A percentile compares a stretch with the other conserved stretches of the same genome.
Conservation (phyloP, 1,139 yeast species). For the Blastobotrys capitulatus region DNA sequence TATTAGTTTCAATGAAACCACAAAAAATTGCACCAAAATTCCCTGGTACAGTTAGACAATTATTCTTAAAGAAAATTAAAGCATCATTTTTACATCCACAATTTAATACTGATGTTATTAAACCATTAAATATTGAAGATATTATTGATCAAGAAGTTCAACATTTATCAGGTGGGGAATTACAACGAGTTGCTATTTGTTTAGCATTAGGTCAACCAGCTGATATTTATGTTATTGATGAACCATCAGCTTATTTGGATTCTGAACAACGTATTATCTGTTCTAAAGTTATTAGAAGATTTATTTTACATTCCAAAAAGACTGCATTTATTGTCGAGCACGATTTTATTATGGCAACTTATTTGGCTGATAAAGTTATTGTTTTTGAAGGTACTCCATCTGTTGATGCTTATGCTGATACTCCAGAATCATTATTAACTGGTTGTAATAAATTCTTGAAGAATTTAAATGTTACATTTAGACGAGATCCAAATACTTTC, state of each 20-base stretch:
- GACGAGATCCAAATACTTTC: constrained; percentile 97
- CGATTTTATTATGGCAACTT: constrained; percentile 99
- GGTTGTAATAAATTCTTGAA: constrained; percentile 97
- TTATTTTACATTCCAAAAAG: constrained; percentile 91
- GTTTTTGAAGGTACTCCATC: constrained; percentile 97
- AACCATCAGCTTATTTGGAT: constrained; percentile 97
- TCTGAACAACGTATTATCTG: constrained; percentile 99
- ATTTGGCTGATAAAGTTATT: constrained; percentile 96
- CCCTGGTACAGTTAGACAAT: constrained; percentile 97
- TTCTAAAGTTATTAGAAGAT: constrained; percentile 96
- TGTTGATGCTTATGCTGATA: constrained; percentile 68
- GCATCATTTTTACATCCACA: constrained; percentile 93
- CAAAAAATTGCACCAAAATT: constrained; percentile 98
- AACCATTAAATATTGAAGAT: constrained; percentile 89
- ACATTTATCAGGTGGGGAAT: constrained; percentile 97
- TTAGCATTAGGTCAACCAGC: constrained; percentile 92
- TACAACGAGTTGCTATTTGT: constrained; percentile 98
- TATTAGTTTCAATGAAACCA: constrained; percentile 95
- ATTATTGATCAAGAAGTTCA: constrained; percentile 97
- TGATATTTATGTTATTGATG: constrained; percentile 93
- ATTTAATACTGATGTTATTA: constrained; percentile 96
- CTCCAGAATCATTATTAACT: constrained; percentile 88
- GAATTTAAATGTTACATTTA: constrained; percentile 94
- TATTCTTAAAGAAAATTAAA: constrained; percentile 92
- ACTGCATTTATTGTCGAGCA: constrained; percentile 98